Conservation (phyloP, 495 filamentous ascomycete species). For the Xylaria scruposa region DNA sequence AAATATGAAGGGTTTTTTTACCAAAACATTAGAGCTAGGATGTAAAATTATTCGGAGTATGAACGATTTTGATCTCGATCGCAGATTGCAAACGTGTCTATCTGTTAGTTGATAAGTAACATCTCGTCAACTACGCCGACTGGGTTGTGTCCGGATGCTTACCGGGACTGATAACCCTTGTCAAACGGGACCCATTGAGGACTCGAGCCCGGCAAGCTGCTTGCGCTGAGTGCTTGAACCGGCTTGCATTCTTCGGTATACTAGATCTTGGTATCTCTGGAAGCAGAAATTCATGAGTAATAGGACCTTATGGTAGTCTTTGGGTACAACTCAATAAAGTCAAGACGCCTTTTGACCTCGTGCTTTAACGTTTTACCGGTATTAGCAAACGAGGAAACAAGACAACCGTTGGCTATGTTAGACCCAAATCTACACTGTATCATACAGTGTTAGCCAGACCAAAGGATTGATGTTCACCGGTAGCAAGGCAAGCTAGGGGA, state of each 20-base stretch:
- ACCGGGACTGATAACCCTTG: slow-evolving; percentile 1
- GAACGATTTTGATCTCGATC: neutral
- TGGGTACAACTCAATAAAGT: neutral
- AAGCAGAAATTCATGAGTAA: too few relatives aligned
- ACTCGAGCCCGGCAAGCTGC: neutral
- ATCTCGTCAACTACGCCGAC: neutral
- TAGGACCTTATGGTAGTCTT: neutral
- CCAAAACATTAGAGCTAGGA: neutral
- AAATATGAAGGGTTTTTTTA: neutral
- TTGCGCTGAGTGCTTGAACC: neutral
- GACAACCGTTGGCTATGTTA: neutral
- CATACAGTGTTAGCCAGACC: slow-evolving; percentile 14
- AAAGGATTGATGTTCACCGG: slow-evolving; percentile 1
- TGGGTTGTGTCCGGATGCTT: neutral
- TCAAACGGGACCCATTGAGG: neutral
- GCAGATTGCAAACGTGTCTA: neutral
- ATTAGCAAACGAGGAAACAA: neutral
- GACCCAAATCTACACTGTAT: slow-evolving; percentile 18
- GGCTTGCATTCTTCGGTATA: neutral
- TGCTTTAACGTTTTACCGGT: neutral
- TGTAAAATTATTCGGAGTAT: too few relatives aligned
- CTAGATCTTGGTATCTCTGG: neutral
- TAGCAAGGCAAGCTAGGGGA: slow-evolving; percentile 27
- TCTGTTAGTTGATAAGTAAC: neutral
- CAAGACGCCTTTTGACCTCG: neutral